A percentile compares a stretch with the other conserved stretches of the same genome.
phyloP scores from a whole-genome alignment of 345 rosid species.

The Syzygium aqueum region DNA sequence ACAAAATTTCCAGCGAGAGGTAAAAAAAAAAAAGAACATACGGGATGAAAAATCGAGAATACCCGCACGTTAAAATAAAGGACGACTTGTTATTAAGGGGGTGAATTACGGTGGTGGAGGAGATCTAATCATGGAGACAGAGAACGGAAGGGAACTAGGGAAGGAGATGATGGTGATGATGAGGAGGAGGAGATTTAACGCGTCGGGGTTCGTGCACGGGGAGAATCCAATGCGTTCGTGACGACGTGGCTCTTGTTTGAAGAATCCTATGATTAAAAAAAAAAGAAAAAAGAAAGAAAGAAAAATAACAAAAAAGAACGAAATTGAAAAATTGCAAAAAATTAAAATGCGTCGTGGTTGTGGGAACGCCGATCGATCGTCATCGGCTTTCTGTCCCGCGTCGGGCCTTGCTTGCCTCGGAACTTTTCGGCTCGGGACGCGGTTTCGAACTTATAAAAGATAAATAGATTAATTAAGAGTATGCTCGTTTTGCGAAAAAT shows the following conservation, averaged over 20 bases:
- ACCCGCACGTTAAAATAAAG: no score
- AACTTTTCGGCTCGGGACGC: background rate
- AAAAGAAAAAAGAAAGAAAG: no score
- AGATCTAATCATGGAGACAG: background rate
- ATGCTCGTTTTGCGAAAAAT: rapidly evolving
- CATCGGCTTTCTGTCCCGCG: background rate
- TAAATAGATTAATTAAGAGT: background rate
- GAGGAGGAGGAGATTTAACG: background rate
- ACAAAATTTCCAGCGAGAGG: no score
- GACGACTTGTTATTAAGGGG: background rate
- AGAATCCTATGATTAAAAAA: background rate
- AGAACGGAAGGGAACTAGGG: background rate
- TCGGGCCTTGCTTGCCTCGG: background rate
- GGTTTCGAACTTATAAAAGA: background rate
- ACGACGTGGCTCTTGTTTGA: background rate
- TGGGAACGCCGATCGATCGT: background rate
- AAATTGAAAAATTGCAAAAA: background rate
- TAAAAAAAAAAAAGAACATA: no score
- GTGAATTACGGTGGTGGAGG: background rate
- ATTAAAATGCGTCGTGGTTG: background rate
- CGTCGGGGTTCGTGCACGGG: background rate
- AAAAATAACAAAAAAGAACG: no score
- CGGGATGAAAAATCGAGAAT: no score
- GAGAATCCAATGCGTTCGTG: background rate
- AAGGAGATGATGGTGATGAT: background rate